phyloP scores from a whole-genome alignment of 23 red algal species.

The Gracilaria domingensis region DNA sequence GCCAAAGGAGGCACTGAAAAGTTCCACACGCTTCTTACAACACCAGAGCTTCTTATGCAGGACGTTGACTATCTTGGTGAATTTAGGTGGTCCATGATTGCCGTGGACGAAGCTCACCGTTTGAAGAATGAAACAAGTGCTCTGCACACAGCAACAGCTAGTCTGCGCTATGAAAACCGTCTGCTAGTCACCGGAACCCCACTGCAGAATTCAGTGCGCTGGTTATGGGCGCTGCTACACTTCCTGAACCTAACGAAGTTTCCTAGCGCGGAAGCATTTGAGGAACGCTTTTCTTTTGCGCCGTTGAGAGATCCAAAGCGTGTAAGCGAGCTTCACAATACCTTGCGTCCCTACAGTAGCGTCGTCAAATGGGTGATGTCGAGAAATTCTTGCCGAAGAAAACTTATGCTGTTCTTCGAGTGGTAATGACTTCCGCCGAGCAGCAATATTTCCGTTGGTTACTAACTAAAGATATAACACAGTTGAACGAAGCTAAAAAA shows the following conservation, averaged over 20 bases:
- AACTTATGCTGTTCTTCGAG: conserved; percentile 90
- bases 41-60: conserved; percentile 88
- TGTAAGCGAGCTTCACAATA: conserved; percentile 78
- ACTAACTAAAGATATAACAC: conserved; percentile 88
- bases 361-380: conserved; percentile 92
- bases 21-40: conserved; percentile 86
- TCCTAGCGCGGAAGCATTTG: conserved; percentile 80
- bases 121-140: conserved; percentile 92
- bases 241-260: conserved; percentile 83
- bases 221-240: conserved; percentile 93
- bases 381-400: conserved; percentile 97
- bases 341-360: conserved; percentile 89
- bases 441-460: conserved; percentile 94
- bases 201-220: conserved; percentile 92
- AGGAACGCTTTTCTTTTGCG: conserved; percentile 86
- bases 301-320: conserved; percentile 83
- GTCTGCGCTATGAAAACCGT: conserved; percentile 83
- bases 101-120: conserved; percentile 95
- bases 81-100: conserved; percentile 84
- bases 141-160: conserved; percentile 62
- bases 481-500: conserved; percentile 81
- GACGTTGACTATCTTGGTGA: conserved; percentile 69
- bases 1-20: conserved; percentile 56
- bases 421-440: conserved; percentile 86
- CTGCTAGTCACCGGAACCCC: conserved; percentile 95